These are phyloP conservation scores for Neopestalotiopsis sp. DNA, from an alignment of 2,329 filamentous ascomycete species.

Conservation along the genomic window DNA sequence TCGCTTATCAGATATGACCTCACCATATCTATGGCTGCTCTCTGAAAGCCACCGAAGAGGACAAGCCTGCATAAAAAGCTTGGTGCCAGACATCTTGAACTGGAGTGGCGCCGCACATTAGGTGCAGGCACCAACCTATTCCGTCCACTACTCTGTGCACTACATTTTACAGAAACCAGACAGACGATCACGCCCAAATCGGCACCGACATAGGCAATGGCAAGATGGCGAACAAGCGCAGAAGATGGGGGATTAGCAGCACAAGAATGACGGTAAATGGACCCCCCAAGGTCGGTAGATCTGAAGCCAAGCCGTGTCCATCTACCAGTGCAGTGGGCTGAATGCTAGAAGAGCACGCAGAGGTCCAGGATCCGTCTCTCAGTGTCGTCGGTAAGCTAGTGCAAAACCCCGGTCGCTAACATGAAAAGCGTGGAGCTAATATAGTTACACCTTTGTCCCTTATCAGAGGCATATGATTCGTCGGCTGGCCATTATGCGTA, in stretches of 20 bases:
- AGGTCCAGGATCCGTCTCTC: background rate
- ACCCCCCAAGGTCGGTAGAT: background rate
- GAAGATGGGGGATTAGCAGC: background rate
- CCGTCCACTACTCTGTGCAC: no score
- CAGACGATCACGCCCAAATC: no score
- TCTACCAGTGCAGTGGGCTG: background rate
- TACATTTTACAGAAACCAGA: no score
- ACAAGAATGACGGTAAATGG: background rate
- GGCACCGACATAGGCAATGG: background rate
- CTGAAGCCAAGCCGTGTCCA: background rate
- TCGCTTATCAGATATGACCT: conserved; percentile 4
- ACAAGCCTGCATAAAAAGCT: background rate
- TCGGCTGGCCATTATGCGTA: background rate
- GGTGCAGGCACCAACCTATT: no score
- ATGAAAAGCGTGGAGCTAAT: background rate
- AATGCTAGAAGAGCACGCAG: background rate
- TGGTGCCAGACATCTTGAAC: no score
- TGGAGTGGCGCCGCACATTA: no score
- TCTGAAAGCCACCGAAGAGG: background rate
- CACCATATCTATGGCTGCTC: background rate
- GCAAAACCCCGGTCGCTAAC: conserved; percentile 13
- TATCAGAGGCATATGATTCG: conserved; percentile 18
- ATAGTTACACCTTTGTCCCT: background rate
- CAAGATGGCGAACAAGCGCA: background rate
- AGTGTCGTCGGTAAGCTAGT: background rate